Percentiles rank a stretch among this genome's conserved stretches.
phyloP scores from a whole-genome alignment of 148 eudicot genomes.

The Cornus kousa region DNA sequence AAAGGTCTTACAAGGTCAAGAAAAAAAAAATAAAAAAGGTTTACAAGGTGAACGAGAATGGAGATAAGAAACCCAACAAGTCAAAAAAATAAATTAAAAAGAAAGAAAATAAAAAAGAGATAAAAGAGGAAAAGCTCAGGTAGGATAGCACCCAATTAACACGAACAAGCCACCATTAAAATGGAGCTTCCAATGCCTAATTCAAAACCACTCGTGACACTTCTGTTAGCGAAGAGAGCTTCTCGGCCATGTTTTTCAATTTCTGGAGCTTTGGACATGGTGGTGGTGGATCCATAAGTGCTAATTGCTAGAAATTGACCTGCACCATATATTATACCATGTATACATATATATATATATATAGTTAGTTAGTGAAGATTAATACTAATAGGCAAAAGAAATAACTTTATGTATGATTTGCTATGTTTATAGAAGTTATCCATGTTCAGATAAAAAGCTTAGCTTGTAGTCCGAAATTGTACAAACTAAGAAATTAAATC shows the following conservation, averaged over 20 bases:
- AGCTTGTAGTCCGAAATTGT: not conserved
- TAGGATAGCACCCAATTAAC: slow-evolving; percentile 55
- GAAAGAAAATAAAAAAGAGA: slow-evolving; percentile 6
- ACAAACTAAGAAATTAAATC: not conserved
- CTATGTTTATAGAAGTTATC: not conserved
- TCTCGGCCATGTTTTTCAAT: not conserved
- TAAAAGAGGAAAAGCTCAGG: slow-evolving; percentile 44
- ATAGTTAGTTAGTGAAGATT: too few species aligned
- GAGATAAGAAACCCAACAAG: slow-evolving; percentile 26
- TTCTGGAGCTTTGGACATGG: not conserved
- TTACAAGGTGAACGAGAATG: slow-evolving; percentile 64
- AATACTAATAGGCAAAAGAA: too few species aligned
- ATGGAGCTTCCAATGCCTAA: not conserved
- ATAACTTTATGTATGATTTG: too few species aligned
- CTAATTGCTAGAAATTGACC: too few species aligned
- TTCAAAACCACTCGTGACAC: not conserved
- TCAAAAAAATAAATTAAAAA: slow-evolving; percentile 23
- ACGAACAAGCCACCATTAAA: slow-evolving; percentile 8
- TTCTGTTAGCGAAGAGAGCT: not conserved
- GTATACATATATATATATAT: too few species aligned
- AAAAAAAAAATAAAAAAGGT: slow-evolving; percentile 58
- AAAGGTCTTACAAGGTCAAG: slow-evolving; percentile 82
- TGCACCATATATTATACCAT: too few species aligned
- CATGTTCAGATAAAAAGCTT: not conserved
- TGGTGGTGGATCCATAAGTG: too few species aligned